Base-by-base conservation (phyloP, 768 basidiomycete species). In the Lactifluus pinguis region DNA sequence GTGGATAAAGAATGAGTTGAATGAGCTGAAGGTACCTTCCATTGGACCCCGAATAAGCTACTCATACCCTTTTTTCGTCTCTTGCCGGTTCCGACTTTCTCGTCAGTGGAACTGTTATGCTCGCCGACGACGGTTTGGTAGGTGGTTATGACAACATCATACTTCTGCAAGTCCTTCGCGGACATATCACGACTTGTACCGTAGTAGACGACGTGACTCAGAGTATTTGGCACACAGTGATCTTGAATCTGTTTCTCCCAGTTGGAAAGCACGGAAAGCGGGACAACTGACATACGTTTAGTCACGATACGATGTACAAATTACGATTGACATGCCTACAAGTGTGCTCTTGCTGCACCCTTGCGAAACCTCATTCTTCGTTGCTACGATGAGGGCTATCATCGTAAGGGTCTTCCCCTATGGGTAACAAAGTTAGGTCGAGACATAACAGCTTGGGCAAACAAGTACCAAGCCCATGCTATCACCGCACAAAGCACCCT, bases 321-420 rank as follows among this genome's bases (percentile, higher is more conserved):
- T 29, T 39, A n/a, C 56, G 47, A 41, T 15, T n/a, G 25, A 63
- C 79, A 54, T 65, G 89, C 93, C 88, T 30, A 97, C 87, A 36
- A 97, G 79, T 0, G 94, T 95, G 45, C 82, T 74, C 48, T 83
- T 83, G 48, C 81, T 84, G 67, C 78, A 83, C 4, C 77, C 79
- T 2, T 69, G 60, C 1, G 83, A 77, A 13, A 79, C 64, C 48
- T 94, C 87, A 10, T 77, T 68, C 69, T 85, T 87, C 2, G 93
- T 94, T 1, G 89, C 84, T 30, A 94, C 72, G 44, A 93, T 79
- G 15, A 97, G 76, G 6, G 92, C 79, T 44, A 97, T 75, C 81
- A 93, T 92, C 0, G 90, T 92, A 45, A 97, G 75, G 0, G 95
- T 97, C 77, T 95, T 97, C 0, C 94, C 94, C 86, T 87, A 62